phyloP scores from a whole-genome alignment of 495 filamentous ascomycete species.

The Jackrogersella minutella region DNA sequence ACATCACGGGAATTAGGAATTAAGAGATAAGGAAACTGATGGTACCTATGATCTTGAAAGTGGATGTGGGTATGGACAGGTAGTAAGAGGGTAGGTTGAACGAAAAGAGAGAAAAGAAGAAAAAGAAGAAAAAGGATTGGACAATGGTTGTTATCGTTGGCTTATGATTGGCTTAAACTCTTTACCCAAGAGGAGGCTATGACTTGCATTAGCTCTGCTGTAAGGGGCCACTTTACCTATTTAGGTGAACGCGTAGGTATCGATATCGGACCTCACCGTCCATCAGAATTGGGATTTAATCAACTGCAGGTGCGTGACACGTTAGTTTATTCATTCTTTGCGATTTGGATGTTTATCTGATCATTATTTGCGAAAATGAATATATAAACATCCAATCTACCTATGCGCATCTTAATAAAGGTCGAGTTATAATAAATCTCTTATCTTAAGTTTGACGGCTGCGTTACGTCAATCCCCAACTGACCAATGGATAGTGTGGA shows the following conservation, averaged over 20 bases:
- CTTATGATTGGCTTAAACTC: constrained; percentile 16
- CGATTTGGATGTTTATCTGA: background rate
- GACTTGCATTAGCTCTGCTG: constrained; percentile 33
- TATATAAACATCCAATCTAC: background rate
- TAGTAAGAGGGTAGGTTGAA: constrained; percentile 31
- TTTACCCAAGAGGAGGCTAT: constrained; percentile 24
- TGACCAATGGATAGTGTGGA: constrained; percentile 13
- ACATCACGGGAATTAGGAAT: constrained; percentile 26
- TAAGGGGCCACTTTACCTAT: constrained; percentile 10
- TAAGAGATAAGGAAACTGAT: constrained; percentile 35
- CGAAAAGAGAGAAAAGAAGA: constrained; percentile 12
- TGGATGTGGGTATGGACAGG: constrained; percentile 23
- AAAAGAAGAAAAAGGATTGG: constrained; percentile 28
- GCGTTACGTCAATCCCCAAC: constrained; percentile 29
- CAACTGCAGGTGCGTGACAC: constrained; percentile 16
- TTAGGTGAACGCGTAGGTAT: constrained; percentile 18
- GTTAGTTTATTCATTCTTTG: background rate
- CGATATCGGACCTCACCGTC: constrained; percentile 34
- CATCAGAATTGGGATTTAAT: background rate
- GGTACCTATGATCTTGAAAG: constrained; percentile 33
- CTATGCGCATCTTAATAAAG: background rate
- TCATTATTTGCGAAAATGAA: no score
- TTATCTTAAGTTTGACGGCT: constrained; percentile 27
- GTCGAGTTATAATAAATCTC: constrained; percentile 6
- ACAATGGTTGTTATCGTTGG: constrained; percentile 32